A percentile compares a stretch with the other conserved stretches of the same genome.
Conservation (phyloP, 2,329 filamentous ascomycete genomes). For the Xylaria sp. region DNA sequence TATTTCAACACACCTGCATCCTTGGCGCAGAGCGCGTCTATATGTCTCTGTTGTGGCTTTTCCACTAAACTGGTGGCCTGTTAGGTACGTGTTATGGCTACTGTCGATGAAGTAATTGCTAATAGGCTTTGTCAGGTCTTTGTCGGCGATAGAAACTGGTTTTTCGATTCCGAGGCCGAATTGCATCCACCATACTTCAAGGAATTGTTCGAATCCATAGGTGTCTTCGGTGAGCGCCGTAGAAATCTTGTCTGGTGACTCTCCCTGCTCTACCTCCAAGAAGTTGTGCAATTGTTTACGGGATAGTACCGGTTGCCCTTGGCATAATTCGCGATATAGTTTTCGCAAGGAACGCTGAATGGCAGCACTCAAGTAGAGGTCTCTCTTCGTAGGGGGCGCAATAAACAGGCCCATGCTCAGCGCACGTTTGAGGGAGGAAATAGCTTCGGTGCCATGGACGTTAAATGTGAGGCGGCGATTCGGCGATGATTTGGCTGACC, state of each 20-base stretch:
- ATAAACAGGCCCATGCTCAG: conserved; percentile 48
- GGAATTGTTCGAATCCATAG: conserved; percentile 62
- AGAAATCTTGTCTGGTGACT: conserved; percentile 43
- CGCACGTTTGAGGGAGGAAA: conserved; percentile 48
- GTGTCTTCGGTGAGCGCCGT: conserved; percentile 52
- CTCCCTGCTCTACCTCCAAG: conserved; percentile 61
- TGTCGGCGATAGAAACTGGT: conserved; percentile 55
- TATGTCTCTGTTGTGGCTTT: conserved; percentile 82
- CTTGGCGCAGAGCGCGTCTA: conserved; percentile 73
- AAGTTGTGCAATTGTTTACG: conserved; percentile 59
- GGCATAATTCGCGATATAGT: conserved; percentile 59
- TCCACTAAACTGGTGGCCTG: conserved; percentile 85
- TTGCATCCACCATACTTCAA: conserved; percentile 58
- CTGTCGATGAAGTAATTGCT: conserved; percentile 95
- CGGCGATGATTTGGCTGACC: conserved; percentile 37
- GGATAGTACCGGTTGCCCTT: conserved; percentile 49
- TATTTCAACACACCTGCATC: conserved; percentile 92
- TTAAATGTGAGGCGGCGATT: conserved; percentile 47
- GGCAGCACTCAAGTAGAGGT: conserved; percentile 58
- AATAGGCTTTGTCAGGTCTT: conserved; percentile 74
- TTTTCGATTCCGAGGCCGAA: conserved; percentile 58
- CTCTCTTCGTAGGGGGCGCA: conserved; percentile 45
- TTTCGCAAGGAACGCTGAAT: conserved; percentile 60
- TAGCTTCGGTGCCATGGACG: conserved; percentile 46
- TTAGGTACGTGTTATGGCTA: conserved; percentile 93